phyloP scores from a whole-genome alignment of 306 rosid species.

The Senna siamea region DNA sequence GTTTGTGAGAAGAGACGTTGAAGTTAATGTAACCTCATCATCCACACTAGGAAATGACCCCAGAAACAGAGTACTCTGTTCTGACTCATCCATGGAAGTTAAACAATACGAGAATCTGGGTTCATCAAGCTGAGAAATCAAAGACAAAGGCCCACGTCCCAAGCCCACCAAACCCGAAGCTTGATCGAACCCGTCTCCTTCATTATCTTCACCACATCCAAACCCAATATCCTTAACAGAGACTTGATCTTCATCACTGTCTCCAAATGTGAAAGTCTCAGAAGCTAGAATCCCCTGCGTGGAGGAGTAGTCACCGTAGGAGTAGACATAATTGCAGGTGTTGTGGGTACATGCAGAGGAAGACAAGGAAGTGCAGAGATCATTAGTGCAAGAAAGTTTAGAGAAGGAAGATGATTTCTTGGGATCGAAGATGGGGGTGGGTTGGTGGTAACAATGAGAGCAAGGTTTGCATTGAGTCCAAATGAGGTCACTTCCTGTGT shows the following conservation, averaged over 20 bases:
- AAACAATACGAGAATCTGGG: slow-evolving; percentile 80
- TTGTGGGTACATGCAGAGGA: slow-evolving; percentile 55
- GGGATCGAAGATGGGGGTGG: slow-evolving; percentile 79
- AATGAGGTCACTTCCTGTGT: slow-evolving; percentile 87
- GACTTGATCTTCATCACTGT: too few species aligned
- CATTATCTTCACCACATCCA: slow-evolving; percentile 83
- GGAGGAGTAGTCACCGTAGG: slow-evolving; percentile 77
- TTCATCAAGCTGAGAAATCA: slow-evolving; percentile 78
- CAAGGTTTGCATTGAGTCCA: slow-evolving; percentile 97
- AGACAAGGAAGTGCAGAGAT: slow-evolving; percentile 62
- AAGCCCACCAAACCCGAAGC: slow-evolving; percentile 82
- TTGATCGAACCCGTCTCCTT: slow-evolving; percentile 80
- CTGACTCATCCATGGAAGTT: slow-evolving; percentile 59
- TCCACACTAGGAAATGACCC: slow-evolving; percentile 60
- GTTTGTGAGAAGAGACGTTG: slow-evolving; percentile 65
- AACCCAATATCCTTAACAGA: slow-evolving; percentile 60
- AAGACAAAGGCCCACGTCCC: slow-evolving; percentile 79
- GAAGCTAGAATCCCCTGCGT: slow-evolving; percentile 71
- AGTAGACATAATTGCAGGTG: slow-evolving; percentile 65
- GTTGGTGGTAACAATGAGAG: slow-evolving; percentile 62
- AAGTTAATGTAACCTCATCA: too few species aligned
- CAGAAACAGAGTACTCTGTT: slow-evolving; percentile 59
- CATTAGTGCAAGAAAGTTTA: slow-evolving; percentile 49
- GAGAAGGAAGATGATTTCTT: slow-evolving; percentile 64
- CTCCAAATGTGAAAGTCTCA: slow-evolving; percentile 79